phyloP scores from a whole-genome alignment of 2,329 filamentous ascomycete genomes.

The Fusarium staphyleae region DNA sequence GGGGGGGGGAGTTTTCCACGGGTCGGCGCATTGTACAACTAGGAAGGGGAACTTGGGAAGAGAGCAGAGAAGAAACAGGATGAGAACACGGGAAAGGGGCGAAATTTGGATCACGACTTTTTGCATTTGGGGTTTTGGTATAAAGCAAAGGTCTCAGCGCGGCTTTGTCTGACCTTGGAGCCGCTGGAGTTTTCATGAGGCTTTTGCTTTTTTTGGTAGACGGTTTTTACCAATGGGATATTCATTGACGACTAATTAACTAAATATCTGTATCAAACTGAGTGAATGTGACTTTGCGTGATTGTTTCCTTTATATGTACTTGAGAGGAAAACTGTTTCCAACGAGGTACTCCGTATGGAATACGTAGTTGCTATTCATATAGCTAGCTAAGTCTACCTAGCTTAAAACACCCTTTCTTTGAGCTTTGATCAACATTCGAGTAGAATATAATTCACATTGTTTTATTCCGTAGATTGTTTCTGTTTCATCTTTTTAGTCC shows the following conservation, averaged over 20 bases:
- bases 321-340: too few relatives aligned
- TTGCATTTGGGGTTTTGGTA: conserved; percentile 10
- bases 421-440: too few relatives aligned
- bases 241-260: conserved; percentile 16
- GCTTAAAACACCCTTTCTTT: too few relatives aligned
- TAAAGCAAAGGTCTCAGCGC: conserved; percentile 32
- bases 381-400: neutral
- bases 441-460: too few relatives aligned
- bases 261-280: neutral
- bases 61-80: neutral
- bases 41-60: neutral
- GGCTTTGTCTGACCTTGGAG: conserved; percentile 17
- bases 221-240: conserved; percentile 22
- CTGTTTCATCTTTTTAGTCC: conserved; percentile 4
- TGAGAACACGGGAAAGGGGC: neutral
- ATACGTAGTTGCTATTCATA: too few relatives aligned
- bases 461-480: too few relatives aligned
- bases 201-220: conserved; percentile 26
- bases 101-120: neutral
- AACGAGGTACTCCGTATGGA: too few relatives aligned
- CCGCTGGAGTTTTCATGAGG: conserved; percentile 27
- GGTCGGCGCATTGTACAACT: conserved; percentile 17
- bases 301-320: neutral
- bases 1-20: conserved; percentile 1
- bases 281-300: neutral